Evolutionary conservation across 108 stramenopile genomes (phyloP).

Genomic region (Poteriospumella lacustris): DNA sequence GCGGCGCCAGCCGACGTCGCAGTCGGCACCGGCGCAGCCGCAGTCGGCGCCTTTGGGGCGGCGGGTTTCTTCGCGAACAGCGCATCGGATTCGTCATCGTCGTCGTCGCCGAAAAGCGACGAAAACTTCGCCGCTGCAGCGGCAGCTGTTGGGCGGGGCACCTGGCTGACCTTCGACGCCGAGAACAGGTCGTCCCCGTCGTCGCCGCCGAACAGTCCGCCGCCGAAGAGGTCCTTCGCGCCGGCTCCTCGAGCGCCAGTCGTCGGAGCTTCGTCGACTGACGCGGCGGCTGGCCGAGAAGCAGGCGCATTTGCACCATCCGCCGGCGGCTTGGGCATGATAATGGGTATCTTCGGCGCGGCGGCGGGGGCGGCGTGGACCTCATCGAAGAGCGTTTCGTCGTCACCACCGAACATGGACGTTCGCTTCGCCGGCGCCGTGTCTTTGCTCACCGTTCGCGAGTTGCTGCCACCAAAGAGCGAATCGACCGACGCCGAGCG

Average conservation of each 20-base stretch:
- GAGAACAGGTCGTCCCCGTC: background rate
- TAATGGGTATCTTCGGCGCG: no score
- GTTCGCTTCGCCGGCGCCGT: background rate
- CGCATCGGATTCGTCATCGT: background rate
- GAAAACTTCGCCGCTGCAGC: background rate
- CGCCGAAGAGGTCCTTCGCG: conserved; percentile 11
- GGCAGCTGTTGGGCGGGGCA: background rate
- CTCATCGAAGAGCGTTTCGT: background rate
- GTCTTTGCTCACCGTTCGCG: background rate
- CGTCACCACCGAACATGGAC: background rate
- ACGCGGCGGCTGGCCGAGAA: background rate
- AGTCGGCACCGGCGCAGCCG: no score
- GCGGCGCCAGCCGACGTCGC: no score
- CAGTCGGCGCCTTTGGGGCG: background rate
- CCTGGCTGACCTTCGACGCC: background rate
- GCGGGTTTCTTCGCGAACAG: background rate
- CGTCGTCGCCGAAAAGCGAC: background rate
- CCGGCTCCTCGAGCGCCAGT: background rate
- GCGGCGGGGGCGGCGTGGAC: background rate
- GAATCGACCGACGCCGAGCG: background rate
- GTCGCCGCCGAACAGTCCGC: background rate
- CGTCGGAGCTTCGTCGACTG: background rate
- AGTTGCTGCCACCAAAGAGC: background rate
- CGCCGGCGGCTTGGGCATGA: no score
- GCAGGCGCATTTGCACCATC: no score